Base-by-base conservation (phyloP, 345 rosid genomes). In the Luvunga scandens region DNA sequence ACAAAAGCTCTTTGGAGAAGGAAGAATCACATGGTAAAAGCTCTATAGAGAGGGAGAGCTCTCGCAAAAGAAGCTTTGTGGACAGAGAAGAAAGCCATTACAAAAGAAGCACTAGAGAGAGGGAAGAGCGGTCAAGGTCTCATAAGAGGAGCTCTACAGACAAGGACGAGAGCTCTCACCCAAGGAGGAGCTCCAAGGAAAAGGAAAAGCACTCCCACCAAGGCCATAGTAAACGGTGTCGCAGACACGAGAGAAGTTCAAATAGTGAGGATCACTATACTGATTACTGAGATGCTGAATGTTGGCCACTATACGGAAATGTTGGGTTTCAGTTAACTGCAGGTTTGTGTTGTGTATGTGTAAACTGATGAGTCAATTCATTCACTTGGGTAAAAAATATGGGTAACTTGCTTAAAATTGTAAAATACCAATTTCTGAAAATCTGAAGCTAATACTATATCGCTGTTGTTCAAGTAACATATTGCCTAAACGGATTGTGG, bases 171-270 rank as follows among this genome's bases (percentile, higher is more conserved):
- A 59, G 34, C 30, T 66, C 78, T 56, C 65, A 71, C 25, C 31
- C 42, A 12, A 81, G 72, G 79, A 85, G 86, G 81, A 85, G 86
- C 80, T 83, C 83, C 39, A 50, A 48, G 30, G 77, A 80, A 6
- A 71, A 57, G 67, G 87, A 82, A 36, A 82, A 69, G 62, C 31
- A 38, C 21, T 72, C 83, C 21, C 79, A 33, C 30, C 77, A 78
- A 70, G 79, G 75, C 76, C 82, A 78, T 66, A 79, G 61, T 65
- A 64, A 82, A 75, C 70, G 24, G 16, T 80, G 76, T 18, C 67
- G 64, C n/a, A 69, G 69, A 61, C 78, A 62, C 67, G 67, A 77
- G 62, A 81, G 69, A 66, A 67, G 79, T 5, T 77, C 81, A n/a
- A 27, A 33, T 12, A 59, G 81, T 57, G 72, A 9, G 30, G 89